Evolutionary conservation across 495 filamentous ascomycete genomes (phyloP).

Genomic region (Penicillium argentinense): DNA sequence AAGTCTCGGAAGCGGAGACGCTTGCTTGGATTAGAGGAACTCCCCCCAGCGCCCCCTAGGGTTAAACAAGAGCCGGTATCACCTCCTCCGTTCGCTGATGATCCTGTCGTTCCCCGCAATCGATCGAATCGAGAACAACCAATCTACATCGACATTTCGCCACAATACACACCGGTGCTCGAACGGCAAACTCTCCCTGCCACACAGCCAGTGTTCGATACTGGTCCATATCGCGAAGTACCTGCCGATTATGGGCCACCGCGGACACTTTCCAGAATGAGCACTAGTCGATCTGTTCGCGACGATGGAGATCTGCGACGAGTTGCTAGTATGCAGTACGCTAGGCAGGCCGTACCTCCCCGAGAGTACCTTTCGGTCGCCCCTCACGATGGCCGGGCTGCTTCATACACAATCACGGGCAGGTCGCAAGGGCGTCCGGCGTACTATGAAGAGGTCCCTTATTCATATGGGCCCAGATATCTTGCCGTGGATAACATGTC

Average conservation of each 20-base stretch:
- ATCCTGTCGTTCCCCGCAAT: slow-evolving; percentile 38
- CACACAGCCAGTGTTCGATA: slow-evolving; percentile 35
- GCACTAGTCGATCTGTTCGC: slow-evolving; percentile 40
- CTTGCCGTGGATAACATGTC: slow-evolving; percentile 56
- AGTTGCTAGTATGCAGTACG: slow-evolving; percentile 57
- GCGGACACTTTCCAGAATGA: slow-evolving; percentile 43
- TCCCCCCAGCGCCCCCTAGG: slow-evolving; percentile 29
- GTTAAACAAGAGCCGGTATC: slow-evolving; percentile 90
- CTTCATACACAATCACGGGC: slow-evolving; percentile 62
- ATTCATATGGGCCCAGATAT: slow-evolving; percentile 43
- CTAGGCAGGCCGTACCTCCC: slow-evolving; percentile 50
- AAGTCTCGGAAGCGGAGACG: slow-evolving; percentile 52
- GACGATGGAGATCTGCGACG: slow-evolving; percentile 59
- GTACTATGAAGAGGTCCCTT: slow-evolving; percentile 58
- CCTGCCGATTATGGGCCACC: slow-evolving; percentile 36
- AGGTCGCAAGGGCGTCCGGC: slow-evolving; percentile 46
- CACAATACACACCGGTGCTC: slow-evolving; percentile 43
- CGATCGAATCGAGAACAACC: slow-evolving; percentile 50
- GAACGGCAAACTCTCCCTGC: slow-evolving; percentile 34
- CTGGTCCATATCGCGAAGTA: slow-evolving; percentile 36
- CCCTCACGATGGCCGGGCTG: slow-evolving; percentile 52
- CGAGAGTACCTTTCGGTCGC: slow-evolving; percentile 45
- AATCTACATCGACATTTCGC: slow-evolving; percentile 51
- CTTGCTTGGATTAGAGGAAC: slow-evolving; percentile 34
- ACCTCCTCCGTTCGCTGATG: slow-evolving; percentile 67